Evolutionary conservation across 2,329 filamentous ascomycete species (phyloP).

Genomic region (Madurella mycetomatis): DNA sequence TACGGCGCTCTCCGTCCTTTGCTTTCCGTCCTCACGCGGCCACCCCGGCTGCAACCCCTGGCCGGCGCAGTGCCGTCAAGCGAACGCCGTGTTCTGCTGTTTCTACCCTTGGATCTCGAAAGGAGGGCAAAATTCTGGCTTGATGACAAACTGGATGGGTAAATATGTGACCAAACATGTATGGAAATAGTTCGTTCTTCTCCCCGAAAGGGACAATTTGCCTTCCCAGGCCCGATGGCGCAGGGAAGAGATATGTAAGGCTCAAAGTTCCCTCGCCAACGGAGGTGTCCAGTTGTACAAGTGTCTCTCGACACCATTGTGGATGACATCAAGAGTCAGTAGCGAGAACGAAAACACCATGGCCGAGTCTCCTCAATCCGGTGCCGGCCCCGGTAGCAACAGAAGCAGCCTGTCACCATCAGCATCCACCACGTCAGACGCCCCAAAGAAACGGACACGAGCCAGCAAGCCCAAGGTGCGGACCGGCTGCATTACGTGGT

Average conservation of each 20-base stretch:
- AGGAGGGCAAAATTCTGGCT: too few species aligned
- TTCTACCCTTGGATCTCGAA: too few species aligned
- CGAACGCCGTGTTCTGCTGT: too few species aligned
- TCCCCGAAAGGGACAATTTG: background rate
- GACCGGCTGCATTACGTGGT: conserved; percentile 40
- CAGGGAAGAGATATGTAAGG: background rate
- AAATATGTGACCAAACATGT: background rate
- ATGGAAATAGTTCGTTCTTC: background rate
- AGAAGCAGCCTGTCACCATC: conserved; percentile 17
- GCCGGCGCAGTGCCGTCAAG: too few species aligned
- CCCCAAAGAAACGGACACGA: conserved; percentile 29
- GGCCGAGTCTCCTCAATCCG: conserved; percentile 13
- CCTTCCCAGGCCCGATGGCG: background rate
- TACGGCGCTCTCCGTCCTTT: too few species aligned
- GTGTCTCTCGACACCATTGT: background rate
- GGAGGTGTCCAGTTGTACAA: background rate
- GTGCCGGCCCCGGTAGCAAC: conserved; percentile 11
- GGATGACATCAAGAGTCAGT: background rate
- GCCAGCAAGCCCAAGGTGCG: conserved; percentile 38
- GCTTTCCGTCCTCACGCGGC: too few species aligned
- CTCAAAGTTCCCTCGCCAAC: background rate
- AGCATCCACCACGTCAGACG: conserved; percentile 5
- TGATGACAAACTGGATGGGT: too few species aligned
- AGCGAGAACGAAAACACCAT: background rate
- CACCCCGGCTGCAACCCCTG: too few species aligned